Conservation (phyloP, 139 green algal species). For the Tetratostichococcus sp. region DNA sequence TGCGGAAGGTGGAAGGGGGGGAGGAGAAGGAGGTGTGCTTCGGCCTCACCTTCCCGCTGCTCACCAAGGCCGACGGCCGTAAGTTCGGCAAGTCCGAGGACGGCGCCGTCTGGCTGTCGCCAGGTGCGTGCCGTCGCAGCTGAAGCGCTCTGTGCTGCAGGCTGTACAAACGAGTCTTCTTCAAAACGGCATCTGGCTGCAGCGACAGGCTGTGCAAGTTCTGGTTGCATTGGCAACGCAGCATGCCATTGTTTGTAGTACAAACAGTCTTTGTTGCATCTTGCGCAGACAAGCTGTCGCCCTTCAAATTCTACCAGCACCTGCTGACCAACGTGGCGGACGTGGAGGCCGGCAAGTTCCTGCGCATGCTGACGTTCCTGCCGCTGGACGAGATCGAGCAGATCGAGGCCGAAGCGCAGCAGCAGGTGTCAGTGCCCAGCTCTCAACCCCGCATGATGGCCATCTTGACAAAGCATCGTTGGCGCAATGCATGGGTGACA, state of each 20-base stretch:
- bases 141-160: too few relatives aligned
- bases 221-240: too few relatives aligned
- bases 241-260: too few relatives aligned
- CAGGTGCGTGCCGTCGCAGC: slow-evolving; percentile 9
- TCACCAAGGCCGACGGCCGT: slow-evolving; percentile 81
- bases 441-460: too few relatives aligned
- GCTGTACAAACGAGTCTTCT: too few relatives aligned
- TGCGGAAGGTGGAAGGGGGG: slow-evolving; percentile 59
- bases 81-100: slow-evolving; percentile 96
- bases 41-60: slow-evolving; percentile 90
- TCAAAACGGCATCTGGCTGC: too few relatives aligned
- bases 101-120: slow-evolving; percentile 88
- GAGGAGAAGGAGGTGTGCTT: slow-evolving; percentile 43
- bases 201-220: too few relatives aligned
- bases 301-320: slow-evolving; percentile 97
- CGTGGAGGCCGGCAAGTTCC: slow-evolving; percentile 77
- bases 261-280: too few relatives aligned
- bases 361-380: slow-evolving; percentile 95
- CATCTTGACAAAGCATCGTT: too few relatives aligned
- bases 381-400: slow-evolving; percentile 73
- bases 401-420: slow-evolving; percentile 56
- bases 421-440: too few relatives aligned
- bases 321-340: slow-evolving; percentile 52
- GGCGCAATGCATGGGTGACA: too few relatives aligned
- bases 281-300: slow-evolving; percentile 80